Evolutionary conservation across 495 filamentous ascomycete species (phyloP).

Genomic region (Neurospora sp.): DNA sequence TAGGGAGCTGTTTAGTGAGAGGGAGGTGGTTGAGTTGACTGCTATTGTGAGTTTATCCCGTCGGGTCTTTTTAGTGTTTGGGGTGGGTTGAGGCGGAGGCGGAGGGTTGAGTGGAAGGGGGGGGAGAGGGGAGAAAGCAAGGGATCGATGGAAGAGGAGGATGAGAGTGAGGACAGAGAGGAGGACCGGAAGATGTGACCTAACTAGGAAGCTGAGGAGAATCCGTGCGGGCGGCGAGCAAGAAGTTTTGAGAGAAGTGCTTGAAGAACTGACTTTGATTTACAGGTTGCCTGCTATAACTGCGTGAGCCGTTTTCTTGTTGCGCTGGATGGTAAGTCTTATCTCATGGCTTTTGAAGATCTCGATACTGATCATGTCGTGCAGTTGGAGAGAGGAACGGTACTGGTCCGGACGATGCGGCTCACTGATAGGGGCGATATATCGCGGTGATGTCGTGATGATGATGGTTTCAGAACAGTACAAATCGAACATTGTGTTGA

Average conservation of each 20-base stretch:
- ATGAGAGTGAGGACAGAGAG: neutral
- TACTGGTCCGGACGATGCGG: slow-evolving; percentile 27
- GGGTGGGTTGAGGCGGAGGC: neutral
- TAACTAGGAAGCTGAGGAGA: neutral
- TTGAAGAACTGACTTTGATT: neutral
- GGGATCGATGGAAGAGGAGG: neutral
- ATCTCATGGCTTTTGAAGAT: neutral
- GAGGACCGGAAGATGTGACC: neutral
- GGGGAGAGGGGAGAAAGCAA: neutral
- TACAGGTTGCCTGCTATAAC: slow-evolving; percentile 49
- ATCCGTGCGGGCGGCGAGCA: neutral
- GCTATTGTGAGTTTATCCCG: slow-evolving; percentile 44
- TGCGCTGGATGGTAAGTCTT: slow-evolving; percentile 59
- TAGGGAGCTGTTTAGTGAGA: slow-evolving; percentile 48
- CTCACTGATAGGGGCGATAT: slow-evolving; percentile 7
- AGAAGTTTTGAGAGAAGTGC: neutral
- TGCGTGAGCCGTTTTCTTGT: slow-evolving; percentile 80
- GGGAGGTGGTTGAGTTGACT: slow-evolving; percentile 68
- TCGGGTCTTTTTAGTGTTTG: neutral
- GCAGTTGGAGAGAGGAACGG: slow-evolving; percentile 42
- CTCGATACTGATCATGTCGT: slow-evolving; percentile 2
- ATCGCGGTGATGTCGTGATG: neutral
- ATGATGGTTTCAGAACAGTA: neutral
- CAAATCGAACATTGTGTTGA: neutral
- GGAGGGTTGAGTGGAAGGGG: neutral